These are phyloP conservation scores for Ophiocordyceps australis DNA, from an alignment of 2,329 filamentous ascomycete species.

Conservation along the genomic window DNA sequence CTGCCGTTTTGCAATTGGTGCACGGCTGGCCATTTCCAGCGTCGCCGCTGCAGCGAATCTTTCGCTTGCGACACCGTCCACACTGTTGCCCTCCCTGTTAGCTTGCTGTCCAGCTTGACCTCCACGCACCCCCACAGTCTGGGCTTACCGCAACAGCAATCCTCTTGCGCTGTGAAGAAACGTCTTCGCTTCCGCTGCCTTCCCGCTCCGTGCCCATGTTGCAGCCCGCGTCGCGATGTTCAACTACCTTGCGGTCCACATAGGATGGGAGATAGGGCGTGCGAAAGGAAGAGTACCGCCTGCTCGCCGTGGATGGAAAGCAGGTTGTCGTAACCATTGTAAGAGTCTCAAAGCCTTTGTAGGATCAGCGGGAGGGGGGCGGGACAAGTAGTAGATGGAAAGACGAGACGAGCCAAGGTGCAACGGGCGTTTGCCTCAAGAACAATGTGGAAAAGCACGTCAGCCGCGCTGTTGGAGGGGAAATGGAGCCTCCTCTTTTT, in stretches of 20 bases:
- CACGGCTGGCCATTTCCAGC: constrained; percentile 61
- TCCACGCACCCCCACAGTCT: background rate
- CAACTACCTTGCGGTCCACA: constrained; percentile 3
- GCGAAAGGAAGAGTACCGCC: constrained; percentile 4
- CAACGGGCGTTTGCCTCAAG: no score
- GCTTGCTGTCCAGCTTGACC: constrained; percentile 3
- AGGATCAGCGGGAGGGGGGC: background rate
- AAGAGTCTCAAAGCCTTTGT: background rate
- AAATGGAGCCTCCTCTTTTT: no score
- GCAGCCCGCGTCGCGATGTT: constrained; percentile 2
- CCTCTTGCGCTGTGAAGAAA: constrained; percentile 31
- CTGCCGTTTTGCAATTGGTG: constrained; percentile 62
- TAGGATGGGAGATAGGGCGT: constrained; percentile 5
- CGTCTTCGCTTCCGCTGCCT: constrained; percentile 12
- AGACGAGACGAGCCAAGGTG: no score
- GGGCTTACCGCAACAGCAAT: constrained; percentile 38
- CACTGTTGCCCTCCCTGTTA: constrained; percentile 41
- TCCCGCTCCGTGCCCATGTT: constrained; percentile 5
- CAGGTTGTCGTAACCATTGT: constrained; percentile 6
- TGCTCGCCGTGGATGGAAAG: constrained; percentile 4
- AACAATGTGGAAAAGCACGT: no score
- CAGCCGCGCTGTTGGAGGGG: no score
- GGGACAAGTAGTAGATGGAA: background rate
- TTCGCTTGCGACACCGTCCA: constrained; percentile 73
- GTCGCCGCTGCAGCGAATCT: constrained; percentile 89